Base-by-base conservation (phyloP, 2,329 filamentous ascomycete species). In the Clarireedia monteithiana region DNA sequence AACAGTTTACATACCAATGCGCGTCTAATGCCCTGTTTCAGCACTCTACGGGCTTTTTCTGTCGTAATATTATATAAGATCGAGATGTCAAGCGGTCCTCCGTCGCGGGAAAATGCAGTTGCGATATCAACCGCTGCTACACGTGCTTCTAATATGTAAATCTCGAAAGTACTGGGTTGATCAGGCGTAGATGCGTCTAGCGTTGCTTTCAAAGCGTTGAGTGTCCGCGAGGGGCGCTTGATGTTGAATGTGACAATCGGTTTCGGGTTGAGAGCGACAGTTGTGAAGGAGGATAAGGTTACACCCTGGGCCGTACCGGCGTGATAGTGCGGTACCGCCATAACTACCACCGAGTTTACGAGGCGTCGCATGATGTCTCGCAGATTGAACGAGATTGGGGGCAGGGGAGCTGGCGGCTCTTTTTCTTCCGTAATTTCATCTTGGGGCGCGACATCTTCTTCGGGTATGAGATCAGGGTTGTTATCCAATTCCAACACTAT, bases 161-260 rank as follows among this genome's bases (percentile, higher is more conserved):
- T 55, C 6, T 55, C 24, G 15, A 55, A 55, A 20, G 30, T 24
- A 23, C 27, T 46, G 2, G 45, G 10, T 6, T 15, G n/a, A 4
- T 6, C 39, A 17, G 15, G 20, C 20, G 5, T 30, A 2, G 40
- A 15, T 9, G 26, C 15, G 23, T 61, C 30, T 24, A 55, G 44
- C 2, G 51, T 58, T 17, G 56, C 17, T 42, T 51, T 56, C 3
- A 69, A 46, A 4, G 66, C 64, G 26, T 56, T 53, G 0, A 68
- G 54, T 4, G 68, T 70, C 6, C 57, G 52, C 1, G 66, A 68
- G 6, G 67, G 68, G n/a, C 49, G 55, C 20, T 61, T 58, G 47
- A 69, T 66, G 38, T 70, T 70, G 56, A 70, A 69, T 15, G 66
- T 64, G n/a, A 69, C 54, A 9, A 67, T 63, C 5, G 68, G 68